These are phyloP conservation scores for Fusarium gaditjirri DNA, from an alignment of 2,329 filamentous ascomycete species.

Conservation along the genomic window DNA sequence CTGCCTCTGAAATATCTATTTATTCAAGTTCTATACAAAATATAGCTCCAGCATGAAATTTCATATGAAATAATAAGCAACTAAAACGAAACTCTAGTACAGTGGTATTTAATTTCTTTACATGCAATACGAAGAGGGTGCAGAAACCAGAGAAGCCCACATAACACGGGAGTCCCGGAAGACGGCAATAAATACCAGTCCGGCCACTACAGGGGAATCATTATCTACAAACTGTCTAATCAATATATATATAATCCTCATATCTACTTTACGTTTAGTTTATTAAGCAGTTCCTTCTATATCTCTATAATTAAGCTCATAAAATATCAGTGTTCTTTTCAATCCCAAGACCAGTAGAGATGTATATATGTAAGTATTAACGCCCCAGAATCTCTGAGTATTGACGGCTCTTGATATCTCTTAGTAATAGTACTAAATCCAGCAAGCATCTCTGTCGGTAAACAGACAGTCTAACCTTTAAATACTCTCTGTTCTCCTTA, in stretches of 20 bases:
- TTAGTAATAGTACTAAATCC: fast-evolving
- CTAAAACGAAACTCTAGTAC: background rate
- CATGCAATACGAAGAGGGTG: background rate
- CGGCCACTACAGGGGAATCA: background rate
- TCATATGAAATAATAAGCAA: no score
- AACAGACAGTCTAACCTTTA: background rate
- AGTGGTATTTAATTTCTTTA: background rate
- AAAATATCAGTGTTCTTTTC: no score
- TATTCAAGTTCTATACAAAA: background rate
- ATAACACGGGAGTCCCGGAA: background rate
- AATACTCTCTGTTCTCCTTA: background rate
- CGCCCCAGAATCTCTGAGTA: background rate
- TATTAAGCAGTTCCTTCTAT: fast-evolving
- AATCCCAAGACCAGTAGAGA: background rate
- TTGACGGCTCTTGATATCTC: background rate
- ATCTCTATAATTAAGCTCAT: background rate
- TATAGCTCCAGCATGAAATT: fast-evolving
- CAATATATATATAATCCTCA: background rate
- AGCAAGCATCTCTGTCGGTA: no score
- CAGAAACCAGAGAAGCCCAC: background rate
- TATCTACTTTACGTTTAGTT: background rate
- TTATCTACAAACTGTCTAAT: background rate
- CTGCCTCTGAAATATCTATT: background rate
- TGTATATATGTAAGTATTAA: background rate
- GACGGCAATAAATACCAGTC: background rate